Base-by-base conservation (phyloP, 352 stramenopile species). In the Globisporangium solare region DNA sequence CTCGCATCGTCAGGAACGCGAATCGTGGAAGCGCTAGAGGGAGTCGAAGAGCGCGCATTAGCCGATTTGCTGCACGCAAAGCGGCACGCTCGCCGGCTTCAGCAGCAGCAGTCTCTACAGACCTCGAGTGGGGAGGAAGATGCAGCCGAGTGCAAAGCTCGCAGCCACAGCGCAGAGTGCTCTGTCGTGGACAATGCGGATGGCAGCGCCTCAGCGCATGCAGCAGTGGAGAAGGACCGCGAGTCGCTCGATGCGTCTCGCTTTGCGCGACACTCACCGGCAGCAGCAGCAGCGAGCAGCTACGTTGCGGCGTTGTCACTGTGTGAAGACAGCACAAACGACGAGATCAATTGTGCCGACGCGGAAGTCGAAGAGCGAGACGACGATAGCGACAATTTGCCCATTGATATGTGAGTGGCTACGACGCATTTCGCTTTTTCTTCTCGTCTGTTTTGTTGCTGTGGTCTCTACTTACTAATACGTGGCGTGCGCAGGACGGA, bases 391-490 rank as follows among this genome's bases (percentile, higher is more conserved):
- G 56, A 65, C 48, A 66, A 66, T 15, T 39, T 89, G 1, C 86
- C 75, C 42, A 78, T 92, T 6, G 82, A 92, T 56, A 59, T 89
- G 82, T 92, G 63, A 53, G 73, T 21, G n/a, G 43, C 13, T 13
- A 20, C 56, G 17, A 54, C 11, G 2, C 12, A 40, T 32, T 10
- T 14, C 3, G 45, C 18, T 47, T 47, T 5, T 66, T 49, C 14
- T 48, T 12, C 52, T 47, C 53, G 42, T 60, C 43, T 65, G 42
- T 53, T 21, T 49, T 65, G 42, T 53, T 21, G 47, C 10, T 54
- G 15, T 60, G 21, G 17, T 1, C 13, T 12, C 0, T 8, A 31
- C 21, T 7, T 2, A 8, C 41, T 51, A 21, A 35, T 12, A 18
- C 5, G 27, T 35, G 27, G 24, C 7, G 8, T 39, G 46, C 32